Evolutionary conservation across 345 rosid genomes (phyloP), one percentile per base, ranked within the genome.

Genomic region (Boechera divaricarpa): DNA sequence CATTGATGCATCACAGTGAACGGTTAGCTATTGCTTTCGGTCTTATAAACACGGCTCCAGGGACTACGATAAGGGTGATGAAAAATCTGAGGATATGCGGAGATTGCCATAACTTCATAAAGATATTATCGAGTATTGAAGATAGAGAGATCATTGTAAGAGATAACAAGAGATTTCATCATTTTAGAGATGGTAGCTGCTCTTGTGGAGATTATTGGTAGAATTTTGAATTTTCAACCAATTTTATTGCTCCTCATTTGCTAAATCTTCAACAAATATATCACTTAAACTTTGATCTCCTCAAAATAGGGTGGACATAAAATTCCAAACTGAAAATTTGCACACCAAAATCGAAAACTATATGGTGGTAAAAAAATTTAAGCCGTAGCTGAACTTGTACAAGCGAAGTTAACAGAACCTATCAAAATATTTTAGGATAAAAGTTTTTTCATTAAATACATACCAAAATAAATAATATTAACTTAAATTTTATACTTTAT

Each of bases 141-240:
- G 80, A 75, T 78, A 82, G 89, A 72, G 88, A 85, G 81, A 76
- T 87, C 9, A 51, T 85, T 48, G 65, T 85, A 74, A 83, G 89
- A 82, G 90, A 89, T 76, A 81, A 74, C 69, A 86, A 83, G 69
- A 81, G 89, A 39, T 87, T 89, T 77, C 93, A 89, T 79, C 85
- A 83, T 82, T 89, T 89, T 80, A 86, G 78, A 77, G 78, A 86
- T 62, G 91, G 94, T 24, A 51, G 15, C 62, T 89, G 94, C 49
- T 86, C 91, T 0, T 89, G 90, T 21, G 63, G 87, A 64, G 91
- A 87, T 80, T 81, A 81, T 70, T 89, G 90, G 94, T 89, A 76
- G 32, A 18, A 1, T 16, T 51, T 61, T 63, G 28, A 26, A 44
- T 53, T 6, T 63, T 62, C 52, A 42, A 24, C 16, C 1, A 24